phyloP scores from a whole-genome alignment of 2,329 filamentous ascomycete species.

The Trichophyton mentagrophytes region DNA sequence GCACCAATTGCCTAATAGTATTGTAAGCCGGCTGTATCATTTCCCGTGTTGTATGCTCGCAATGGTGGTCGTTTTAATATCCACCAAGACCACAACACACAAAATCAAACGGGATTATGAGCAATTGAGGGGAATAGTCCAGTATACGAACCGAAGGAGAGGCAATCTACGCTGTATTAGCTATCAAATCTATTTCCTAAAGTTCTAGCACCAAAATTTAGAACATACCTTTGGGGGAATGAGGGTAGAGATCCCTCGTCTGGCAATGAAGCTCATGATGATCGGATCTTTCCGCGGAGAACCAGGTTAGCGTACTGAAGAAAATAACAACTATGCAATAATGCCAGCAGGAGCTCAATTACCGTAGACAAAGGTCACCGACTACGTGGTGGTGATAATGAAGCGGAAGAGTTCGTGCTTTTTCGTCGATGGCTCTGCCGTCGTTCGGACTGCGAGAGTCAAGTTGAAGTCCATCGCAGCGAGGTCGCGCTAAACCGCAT shows the following conservation, averaged over 20 bases:
- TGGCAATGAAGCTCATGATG: conserved; percentile 87
- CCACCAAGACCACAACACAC: background rate
- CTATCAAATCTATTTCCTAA: conserved; percentile 15
- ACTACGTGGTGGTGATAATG: background rate
- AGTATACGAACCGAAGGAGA: conserved; percentile 61
- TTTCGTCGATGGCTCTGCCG: background rate
- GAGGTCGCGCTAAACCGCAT: conserved; percentile 26
- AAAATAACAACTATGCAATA: background rate
- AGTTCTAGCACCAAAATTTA: conserved; percentile 9
- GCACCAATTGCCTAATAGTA: conserved; percentile 68
- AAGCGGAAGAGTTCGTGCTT: background rate
- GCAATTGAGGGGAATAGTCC: background rate
- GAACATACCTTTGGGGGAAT: conserved; percentile 88
- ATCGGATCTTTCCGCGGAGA: conserved; percentile 12
- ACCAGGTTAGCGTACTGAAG: background rate
- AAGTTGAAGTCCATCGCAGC: conserved; percentile 15
- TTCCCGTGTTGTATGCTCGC: background rate
- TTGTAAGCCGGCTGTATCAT: background rate
- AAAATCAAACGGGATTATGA: background rate
- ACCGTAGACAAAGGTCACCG: conserved; percentile 1
- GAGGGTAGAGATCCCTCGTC: conserved; percentile 90
- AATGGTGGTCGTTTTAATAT: background rate
- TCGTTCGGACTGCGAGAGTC: background rate
- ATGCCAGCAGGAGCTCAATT: background rate
- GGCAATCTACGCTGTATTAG: conserved; percentile 52